Percentiles rank a stretch among this genome's conserved stretches.
Conservation (phyloP, 352 stramenopile genomes). For the Thraustochytrium aureum region DNA sequence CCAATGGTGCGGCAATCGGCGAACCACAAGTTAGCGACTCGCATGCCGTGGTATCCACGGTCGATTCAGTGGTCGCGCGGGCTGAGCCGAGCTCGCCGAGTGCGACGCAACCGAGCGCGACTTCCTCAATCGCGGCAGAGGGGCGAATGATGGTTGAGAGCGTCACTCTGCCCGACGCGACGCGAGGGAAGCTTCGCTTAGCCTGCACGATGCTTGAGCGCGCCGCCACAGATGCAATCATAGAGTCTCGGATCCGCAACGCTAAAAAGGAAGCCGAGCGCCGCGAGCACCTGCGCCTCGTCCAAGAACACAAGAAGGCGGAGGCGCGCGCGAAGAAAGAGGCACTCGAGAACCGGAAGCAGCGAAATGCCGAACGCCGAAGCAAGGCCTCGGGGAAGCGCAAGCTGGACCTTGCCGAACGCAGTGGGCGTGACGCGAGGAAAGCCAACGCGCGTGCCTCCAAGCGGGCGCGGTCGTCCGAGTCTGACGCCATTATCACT, state of each 20-base stretch:
- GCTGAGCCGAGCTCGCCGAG: too few species aligned
- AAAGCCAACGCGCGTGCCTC: neutral
- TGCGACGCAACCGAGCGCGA: too few species aligned
- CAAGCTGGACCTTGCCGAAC: neutral
- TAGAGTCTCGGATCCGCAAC: slow-evolving; percentile 8
- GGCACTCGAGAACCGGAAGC: neutral
- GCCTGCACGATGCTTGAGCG: slow-evolving; percentile 35
- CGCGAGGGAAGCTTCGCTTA: neutral
- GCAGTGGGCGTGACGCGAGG: slow-evolving; percentile 1
- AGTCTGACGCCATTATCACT: neutral
- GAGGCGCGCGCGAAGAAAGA: neutral
- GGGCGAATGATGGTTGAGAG: too few species aligned
- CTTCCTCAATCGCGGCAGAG: too few species aligned
- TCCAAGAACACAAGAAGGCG: neutral
- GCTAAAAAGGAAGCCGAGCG: slow-evolving; percentile 33
- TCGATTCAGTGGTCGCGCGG: too few species aligned
- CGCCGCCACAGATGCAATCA: slow-evolving; percentile 39
- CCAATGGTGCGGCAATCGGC: too few species aligned
- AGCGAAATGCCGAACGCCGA: neutral
- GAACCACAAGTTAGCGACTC: too few species aligned
- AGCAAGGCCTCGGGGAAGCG: slow-evolving; percentile 1
- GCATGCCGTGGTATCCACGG: too few species aligned
- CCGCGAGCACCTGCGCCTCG: neutral
- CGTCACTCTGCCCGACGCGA: neutral
- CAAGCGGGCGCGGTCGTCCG: neutral